A percentile compares a stretch with the other conserved stretches of the same genome.
These are phyloP conservation scores for Tuctoria greenei DNA, from an alignment of 176 grass and related monocot species.

Conservation along the genomic window DNA sequence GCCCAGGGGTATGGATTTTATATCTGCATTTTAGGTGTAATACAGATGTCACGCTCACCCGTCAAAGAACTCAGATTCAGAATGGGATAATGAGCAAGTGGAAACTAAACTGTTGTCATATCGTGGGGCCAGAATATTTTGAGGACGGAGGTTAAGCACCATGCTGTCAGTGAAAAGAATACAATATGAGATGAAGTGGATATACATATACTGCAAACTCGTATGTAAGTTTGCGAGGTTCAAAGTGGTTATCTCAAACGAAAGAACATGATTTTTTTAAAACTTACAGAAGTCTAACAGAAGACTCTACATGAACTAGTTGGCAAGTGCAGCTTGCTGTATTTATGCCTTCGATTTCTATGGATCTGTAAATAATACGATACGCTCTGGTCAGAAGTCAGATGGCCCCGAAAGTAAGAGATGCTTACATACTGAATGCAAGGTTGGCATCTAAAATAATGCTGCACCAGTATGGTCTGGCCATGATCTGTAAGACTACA, in stretches of 20 bases:
- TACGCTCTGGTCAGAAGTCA: slow-evolving; percentile 39
- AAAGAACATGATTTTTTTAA: not conserved
- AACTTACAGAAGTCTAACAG: not conserved
- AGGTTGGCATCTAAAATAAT: slow-evolving; percentile 35
- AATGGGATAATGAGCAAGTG: not conserved
- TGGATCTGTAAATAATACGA: slow-evolving; percentile 17
- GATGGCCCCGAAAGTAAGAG: slow-evolving; percentile 34
- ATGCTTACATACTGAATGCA: slow-evolving; percentile 25
- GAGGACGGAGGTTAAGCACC: not conserved
- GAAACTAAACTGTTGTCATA: not conserved
- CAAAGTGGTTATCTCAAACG: not conserved
- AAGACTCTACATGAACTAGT: not conserved
- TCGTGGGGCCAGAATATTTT: not conserved
- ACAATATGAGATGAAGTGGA: not conserved
- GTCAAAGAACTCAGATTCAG: slow-evolving; percentile 9
- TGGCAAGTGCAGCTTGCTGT: slow-evolving; percentile 13
- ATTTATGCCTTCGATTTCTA: not conserved
- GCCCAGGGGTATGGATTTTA: slow-evolving; percentile 26
- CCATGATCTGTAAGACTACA: not conserved
- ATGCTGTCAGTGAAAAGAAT: not conserved
- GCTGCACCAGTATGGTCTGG: slow-evolving; percentile 9
- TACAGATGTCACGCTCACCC: slow-evolving; percentile 19
- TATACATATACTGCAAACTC: not conserved
- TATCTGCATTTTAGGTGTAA: slow-evolving; percentile 14
- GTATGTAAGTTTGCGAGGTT: not conserved